Evolutionary conservation across 768 basidiomycete species (phyloP).

Genomic region (Boletus rubropictus): DNA sequence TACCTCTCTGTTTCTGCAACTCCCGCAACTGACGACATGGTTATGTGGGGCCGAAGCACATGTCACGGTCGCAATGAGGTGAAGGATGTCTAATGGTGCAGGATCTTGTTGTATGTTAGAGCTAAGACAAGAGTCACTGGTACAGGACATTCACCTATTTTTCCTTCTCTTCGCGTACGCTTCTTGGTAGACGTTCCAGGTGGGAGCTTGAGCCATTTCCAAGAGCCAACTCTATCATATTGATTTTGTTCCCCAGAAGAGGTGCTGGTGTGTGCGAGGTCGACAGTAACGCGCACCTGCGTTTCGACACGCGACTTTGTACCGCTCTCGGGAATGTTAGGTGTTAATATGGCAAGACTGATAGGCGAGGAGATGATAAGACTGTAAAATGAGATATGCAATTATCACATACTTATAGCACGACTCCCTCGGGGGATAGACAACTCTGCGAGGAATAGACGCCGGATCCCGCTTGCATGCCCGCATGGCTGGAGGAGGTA

Average conservation of each 20-base stretch:
- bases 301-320: slow-evolving; percentile 95
- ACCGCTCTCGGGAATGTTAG: slow-evolving; percentile 75
- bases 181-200: slow-evolving; percentile 79
- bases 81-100: slow-evolving; percentile 60
- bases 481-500: slow-evolving; percentile 60
- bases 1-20: slow-evolving; percentile 84
- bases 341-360: slow-evolving; percentile 77
- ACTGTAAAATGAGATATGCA: slow-evolving; percentile 1
- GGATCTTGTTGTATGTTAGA: slow-evolving; percentile 48
- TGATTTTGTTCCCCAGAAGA: slow-evolving; percentile 55
- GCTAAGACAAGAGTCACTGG: neutral
- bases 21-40: slow-evolving; percentile 76
- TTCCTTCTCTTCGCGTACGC: slow-evolving; percentile 76
- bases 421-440: slow-evolving; percentile 65
- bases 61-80: slow-evolving; percentile 66
- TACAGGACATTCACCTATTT: slow-evolving; percentile 52
- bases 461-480: slow-evolving; percentile 52
- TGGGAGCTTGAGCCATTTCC: slow-evolving; percentile 83
- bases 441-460: slow-evolving; percentile 50
- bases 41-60: slow-evolving; percentile 78
- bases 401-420: slow-evolving; percentile 60
- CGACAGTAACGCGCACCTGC: slow-evolving; percentile 80
- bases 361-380: slow-evolving; percentile 14
- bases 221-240: slow-evolving; percentile 81
- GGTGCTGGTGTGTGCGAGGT: slow-evolving; percentile 62